Evolutionary conservation across 1,284 basidiomycete species (phyloP), one percentile per base, ranked within the genome.

Genomic region (Marasmius oreades): DNA sequence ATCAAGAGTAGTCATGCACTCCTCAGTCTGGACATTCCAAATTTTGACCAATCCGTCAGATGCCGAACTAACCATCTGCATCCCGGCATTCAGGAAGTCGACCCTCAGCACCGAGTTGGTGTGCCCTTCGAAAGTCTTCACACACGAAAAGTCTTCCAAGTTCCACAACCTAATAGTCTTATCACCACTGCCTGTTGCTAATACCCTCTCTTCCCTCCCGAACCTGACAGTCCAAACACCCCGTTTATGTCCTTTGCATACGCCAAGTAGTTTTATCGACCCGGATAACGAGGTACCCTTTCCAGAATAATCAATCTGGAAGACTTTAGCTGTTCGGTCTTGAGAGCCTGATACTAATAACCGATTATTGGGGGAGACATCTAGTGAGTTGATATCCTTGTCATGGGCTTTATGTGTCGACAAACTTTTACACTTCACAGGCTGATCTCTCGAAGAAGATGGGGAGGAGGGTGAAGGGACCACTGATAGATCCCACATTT

Each of bases 381-480:
- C 97, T 42, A 99, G 80, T 48, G 95, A 86, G 73, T 99, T 99
- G 75, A 99, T 98, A 73, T 99, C 97, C 74, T 98, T 99, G 56
- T 99, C 97, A 71, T 99, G 96, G 12, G 95, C 93, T 67, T 91
- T 91, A 54, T 91, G 84, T 2, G 97, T 99, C n/a, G 84, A 80
- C 23, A 99, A 76, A 59, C 92, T 94, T 63, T 83, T 86, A 63
- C 88, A 88, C 62, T 82, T 84, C 16, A 78, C 53, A 31, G 70
- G 57, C 28, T 72, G 70, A 48, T 58, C 67, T 5, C 62, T 55
- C 3, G 58, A 24, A 20, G 56, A 61, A 48, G 24, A 57, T 20
- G 56, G 61, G 48, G 24, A 57, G 56, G 5, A 68, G 47, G 79
- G 72, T 4, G 18, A 18, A 5, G 14, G 28, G 5, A 91, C 71